Evolutionary conservation across 768 basidiomycete species (phyloP), one percentile per base, ranked within the genome.

Genomic region (Pulveroboletus frians): DNA sequence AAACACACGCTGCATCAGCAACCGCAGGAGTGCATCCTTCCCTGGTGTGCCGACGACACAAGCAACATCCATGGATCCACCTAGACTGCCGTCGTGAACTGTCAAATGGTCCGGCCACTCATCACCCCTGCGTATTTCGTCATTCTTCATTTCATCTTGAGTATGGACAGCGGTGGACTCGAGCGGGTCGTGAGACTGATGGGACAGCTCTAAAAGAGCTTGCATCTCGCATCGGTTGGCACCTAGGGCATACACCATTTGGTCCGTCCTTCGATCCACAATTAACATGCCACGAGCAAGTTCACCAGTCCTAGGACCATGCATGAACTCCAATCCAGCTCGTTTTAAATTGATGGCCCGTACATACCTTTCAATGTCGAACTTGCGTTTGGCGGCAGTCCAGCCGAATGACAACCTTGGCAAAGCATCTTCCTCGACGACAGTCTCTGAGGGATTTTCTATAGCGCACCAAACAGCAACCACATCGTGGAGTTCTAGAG

Each of bases 401-500:
- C 92, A 95, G 15, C 83, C 83, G 3, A 61, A 59, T 35, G 49
- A 70, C 63, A 63, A 73, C 47, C 27, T 51, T 39, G 56, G 66
- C 46, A 59, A 39, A 13, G 50, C 51, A 43, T 58, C 38, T 47
- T 49, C 59, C 40, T 58, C 47, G 31, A 66, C 71, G 17, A 58
- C 52, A 4, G n/a, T 21, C 37, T 69, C 66, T 7, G 80, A 83
- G 15, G 85, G 84, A 50, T 85, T 82, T 49, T 76, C 75, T 14
- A 90, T 80, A 2, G 90, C 88, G 65, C 84, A 92, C 89, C 91
- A 95, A 14, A 95, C 77, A 3, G 90, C 88, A 10, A 84, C 83
- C 39, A 92, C 86, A 58, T 97, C 93, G 59, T 97, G 93, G 47
- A 94, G 75, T 69, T 93, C 88, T 80, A 96, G 78, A 5, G 78